Evolutionary conservation across 805 yeast genomes (phyloP).

Genomic region (Nakazawaea laoshanensis): DNA sequence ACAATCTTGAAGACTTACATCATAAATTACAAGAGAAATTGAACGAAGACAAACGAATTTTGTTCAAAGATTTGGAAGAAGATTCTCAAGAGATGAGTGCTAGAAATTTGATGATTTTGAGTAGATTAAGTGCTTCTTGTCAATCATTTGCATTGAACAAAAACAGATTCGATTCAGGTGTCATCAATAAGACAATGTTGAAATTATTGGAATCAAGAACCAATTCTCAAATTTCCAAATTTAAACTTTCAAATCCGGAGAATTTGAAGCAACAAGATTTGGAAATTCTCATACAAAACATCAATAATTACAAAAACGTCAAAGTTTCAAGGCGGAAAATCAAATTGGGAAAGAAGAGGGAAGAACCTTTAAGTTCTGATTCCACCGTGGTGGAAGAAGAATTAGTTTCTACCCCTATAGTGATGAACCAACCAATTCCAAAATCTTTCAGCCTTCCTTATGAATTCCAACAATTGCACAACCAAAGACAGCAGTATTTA

Average conservation of each 20-base stretch:
- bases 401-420: neutral
- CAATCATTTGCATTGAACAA: conserved; percentile 8
- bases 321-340: conserved; percentile 11
- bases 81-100: conserved; percentile 20
- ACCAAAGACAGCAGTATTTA: conserved; percentile 8
- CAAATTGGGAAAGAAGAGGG: conserved; percentile 3
- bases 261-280: conserved; percentile 6
- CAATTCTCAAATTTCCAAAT: conserved; percentile 4
- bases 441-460: conserved; percentile 5
- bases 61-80: conserved; percentile 42
- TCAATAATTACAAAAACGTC: conserved; percentile 6
- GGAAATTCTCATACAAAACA: conserved; percentile 5
- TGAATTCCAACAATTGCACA: conserved; percentile 7
- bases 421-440: conserved; percentile 8
- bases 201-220: conserved; percentile 7
- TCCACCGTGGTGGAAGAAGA: conserved; percentile 1
- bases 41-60: conserved; percentile 28
- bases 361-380: neutral
- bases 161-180: conserved; percentile 4
- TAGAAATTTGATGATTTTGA: conserved; percentile 10
- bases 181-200: conserved; percentile 10
- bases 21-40: conserved; percentile 22
- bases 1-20: conserved; percentile 25
- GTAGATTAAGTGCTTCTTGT: conserved; percentile 10
- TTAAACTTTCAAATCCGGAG: conserved; percentile 6